Percentiles rank a stretch among this genome's conserved stretches.
Conservation (phyloP, 108 stramenopile species). For the Schizochytrium sp. region DNA sequence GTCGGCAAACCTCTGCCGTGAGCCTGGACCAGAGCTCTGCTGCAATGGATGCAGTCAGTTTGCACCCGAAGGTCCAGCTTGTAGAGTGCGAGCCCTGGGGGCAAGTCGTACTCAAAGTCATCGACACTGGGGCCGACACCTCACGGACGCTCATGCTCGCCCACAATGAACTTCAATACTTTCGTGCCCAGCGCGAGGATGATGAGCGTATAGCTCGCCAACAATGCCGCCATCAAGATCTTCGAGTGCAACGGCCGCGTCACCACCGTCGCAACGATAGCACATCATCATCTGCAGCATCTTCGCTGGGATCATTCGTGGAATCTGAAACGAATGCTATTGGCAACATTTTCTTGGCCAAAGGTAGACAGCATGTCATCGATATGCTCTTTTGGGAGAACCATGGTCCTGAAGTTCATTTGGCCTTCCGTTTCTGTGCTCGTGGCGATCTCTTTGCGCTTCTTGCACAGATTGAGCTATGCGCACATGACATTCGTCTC, state of each 20-base stretch:
- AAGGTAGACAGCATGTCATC: not conserved
- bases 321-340: no score
- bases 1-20: no score
- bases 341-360: not conserved
- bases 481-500: conserved; percentile 2
- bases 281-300: no score
- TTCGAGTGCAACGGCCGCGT: no score
- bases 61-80: no score
- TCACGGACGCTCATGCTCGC: not conserved
- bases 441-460: not conserved
- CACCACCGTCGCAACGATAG: no score
- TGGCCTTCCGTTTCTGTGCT: not conserved
- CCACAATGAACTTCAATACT: not conserved
- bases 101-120: not conserved
- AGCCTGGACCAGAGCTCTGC: no score
- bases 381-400: not conserved
- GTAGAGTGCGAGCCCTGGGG: not conserved
- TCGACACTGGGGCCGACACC: not conserved
- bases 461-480: not conserved
- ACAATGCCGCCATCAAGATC: not conserved
- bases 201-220: not conserved
- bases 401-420: not conserved
- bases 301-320: no score
- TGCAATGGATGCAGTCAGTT: no score
- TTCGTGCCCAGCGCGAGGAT: not conserved